Evolutionary conservation across 2,329 filamentous ascomycete species (phyloP).

Genomic region (Mariannaea sp.): DNA sequence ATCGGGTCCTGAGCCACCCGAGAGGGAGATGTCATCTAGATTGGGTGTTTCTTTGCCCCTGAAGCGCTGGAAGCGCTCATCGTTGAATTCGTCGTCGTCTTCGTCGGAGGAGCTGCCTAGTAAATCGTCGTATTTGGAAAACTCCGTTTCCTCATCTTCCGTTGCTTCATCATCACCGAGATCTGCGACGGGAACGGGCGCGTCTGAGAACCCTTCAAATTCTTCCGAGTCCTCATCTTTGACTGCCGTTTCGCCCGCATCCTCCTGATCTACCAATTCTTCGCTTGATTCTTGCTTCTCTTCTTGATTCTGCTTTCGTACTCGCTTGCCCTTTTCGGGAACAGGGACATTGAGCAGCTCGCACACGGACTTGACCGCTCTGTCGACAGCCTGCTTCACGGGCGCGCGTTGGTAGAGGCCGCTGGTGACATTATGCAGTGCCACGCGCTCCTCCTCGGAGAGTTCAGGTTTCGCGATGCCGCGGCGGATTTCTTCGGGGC

Average conservation of each 20-base stretch:
- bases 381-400: slow-evolving; percentile 55
- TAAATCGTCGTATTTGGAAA: slow-evolving; percentile 51
- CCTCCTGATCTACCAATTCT: slow-evolving; percentile 26
- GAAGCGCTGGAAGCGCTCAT: slow-evolving; percentile 39
- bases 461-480: slow-evolving; percentile 56
- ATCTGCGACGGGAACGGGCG: slow-evolving; percentile 24
- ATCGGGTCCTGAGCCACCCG: slow-evolving; percentile 39
- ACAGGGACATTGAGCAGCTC: slow-evolving; percentile 52
- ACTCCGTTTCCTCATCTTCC: slow-evolving; percentile 41
- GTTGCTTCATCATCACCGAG: slow-evolving; percentile 35
- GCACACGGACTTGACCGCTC: slow-evolving; percentile 56
- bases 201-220: slow-evolving; percentile 46
- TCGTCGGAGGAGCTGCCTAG: slow-evolving; percentile 51
- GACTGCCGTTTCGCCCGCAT: slow-evolving; percentile 28
- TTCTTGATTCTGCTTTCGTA: slow-evolving; percentile 40
- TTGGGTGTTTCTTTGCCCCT: slow-evolving; percentile 44
- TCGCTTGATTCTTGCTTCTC: slow-evolving; percentile 33
- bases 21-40: slow-evolving; percentile 48
- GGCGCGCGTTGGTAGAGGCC: slow-evolving; percentile 57
- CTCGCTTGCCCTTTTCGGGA: slow-evolving; percentile 47
- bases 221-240: slow-evolving; percentile 40
- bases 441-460: slow-evolving; percentile 55
- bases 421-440: slow-evolving; percentile 65
- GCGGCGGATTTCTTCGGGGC: slow-evolving; percentile 54
- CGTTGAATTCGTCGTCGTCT: slow-evolving; percentile 45